Evolutionary conservation across 2,329 filamentous ascomycete species (phyloP).

Genomic region (Diaporthe velutina): DNA sequence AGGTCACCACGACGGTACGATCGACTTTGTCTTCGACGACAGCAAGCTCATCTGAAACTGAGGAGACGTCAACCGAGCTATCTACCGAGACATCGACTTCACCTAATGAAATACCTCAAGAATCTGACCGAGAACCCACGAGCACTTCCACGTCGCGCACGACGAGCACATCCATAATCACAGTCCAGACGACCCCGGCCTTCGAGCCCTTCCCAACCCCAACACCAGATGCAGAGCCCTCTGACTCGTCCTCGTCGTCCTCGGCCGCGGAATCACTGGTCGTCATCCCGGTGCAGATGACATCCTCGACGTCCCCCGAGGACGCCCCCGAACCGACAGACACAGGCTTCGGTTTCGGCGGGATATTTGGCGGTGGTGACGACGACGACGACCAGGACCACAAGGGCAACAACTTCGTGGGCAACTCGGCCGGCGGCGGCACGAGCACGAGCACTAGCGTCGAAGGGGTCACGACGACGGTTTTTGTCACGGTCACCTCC

Average conservation of each 20-base stretch:
- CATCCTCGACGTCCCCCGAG: constrained; percentile 1
- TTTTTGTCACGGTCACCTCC: constrained; percentile 38
- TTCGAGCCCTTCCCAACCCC: background rate
- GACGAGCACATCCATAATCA: constrained; percentile 15
- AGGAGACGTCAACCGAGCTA: background rate
- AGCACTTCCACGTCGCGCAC: constrained; percentile 24
- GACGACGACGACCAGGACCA: background rate
- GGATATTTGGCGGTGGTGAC: background rate
- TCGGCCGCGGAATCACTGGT: constrained; percentile 1
- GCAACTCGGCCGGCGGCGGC: constrained; percentile 19
- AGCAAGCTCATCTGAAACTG: background rate
- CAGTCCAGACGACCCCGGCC: background rate
- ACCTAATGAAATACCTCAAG: background rate
- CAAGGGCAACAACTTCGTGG: constrained; percentile 22
- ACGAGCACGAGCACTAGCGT: constrained; percentile 33
- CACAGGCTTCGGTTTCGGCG: background rate
- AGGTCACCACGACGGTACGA: constrained; percentile 10
- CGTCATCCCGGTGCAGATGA: constrained; percentile 22
- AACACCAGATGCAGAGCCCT: background rate
- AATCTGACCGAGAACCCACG: constrained; percentile 4
- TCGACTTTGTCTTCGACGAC: constrained; percentile 7
- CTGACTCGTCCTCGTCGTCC: background rate
- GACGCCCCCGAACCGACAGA: constrained; percentile 23
- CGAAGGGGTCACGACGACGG: constrained; percentile 32
- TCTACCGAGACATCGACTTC: background rate